These are phyloP conservation scores for Cryphonectria naterciae DNA, from an alignment of 2,329 filamentous ascomycete species.

Conservation along the genomic window DNA sequence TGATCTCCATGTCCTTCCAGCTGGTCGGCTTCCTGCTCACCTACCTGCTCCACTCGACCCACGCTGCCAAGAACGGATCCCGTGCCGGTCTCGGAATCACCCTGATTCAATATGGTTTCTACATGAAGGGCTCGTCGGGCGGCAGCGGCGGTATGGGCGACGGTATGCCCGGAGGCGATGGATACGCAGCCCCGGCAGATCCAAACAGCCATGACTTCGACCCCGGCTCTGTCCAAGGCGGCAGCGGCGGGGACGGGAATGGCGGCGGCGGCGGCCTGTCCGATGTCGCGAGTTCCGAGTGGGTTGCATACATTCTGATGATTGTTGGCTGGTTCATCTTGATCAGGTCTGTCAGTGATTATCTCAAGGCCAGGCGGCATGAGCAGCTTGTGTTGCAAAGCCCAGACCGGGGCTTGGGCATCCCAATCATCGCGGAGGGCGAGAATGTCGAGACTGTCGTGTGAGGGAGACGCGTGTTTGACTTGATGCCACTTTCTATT, in stretches of 20 bases:
- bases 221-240: constrained; percentile 64
- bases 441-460: constrained; percentile 80
- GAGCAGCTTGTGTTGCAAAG: constrained; percentile 93
- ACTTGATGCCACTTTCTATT: background rate
- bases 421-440: constrained; percentile 84
- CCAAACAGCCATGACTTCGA: constrained; percentile 92
- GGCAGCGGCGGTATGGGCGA: constrained; percentile 40
- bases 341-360: constrained; percentile 91
- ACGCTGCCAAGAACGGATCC: constrained; percentile 97
- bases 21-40: constrained; percentile 96
- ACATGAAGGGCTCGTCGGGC: constrained; percentile 71
- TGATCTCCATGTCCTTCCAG: constrained; percentile 98
- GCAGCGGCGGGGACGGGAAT: constrained; percentile 40
- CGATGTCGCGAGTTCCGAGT: constrained; percentile 76
- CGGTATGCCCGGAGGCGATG: constrained; percentile 46
- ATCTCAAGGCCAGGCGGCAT: constrained; percentile 82
- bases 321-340: constrained; percentile 98
- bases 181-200: constrained; percentile 73
- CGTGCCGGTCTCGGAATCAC: constrained; percentile 93
- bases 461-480: constrained; percentile 43
- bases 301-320: constrained; percentile 92
- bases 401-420: constrained; percentile 82
- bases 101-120: constrained; percentile 94
- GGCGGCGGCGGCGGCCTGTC: constrained; percentile 47
- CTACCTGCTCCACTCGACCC: constrained; percentile 95